Conservation (phyloP, 306 rosid genomes). For the Trichosanthes truncata region DNA sequence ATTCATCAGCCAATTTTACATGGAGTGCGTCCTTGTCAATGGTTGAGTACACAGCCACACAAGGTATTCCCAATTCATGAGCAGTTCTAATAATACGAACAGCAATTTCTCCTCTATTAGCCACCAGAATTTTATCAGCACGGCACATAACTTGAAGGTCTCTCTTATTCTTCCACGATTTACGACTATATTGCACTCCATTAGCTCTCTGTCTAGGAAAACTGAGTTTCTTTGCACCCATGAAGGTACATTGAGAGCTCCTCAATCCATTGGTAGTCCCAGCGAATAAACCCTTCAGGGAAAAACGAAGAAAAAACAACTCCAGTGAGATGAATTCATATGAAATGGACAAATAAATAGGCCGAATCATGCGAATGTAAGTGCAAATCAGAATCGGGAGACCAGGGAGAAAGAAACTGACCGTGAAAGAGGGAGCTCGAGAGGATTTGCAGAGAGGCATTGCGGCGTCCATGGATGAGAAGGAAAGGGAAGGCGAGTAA, state of each 20-base stretch:
- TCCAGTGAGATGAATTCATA: not conserved
- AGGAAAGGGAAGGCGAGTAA: too few relatives aligned
- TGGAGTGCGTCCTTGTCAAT: conserved; percentile 94
- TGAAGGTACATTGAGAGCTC: conserved; percentile 65
- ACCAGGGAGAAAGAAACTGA: conserved; percentile 16
- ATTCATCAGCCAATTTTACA: conserved; percentile 91
- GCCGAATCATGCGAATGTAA: not conserved
- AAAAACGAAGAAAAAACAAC: not conserved
- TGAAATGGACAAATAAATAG: not conserved
- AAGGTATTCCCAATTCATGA: conserved; percentile 94
- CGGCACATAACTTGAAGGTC: conserved; percentile 42
- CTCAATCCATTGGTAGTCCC: conserved; percentile 35
- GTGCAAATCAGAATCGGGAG: not conserved
- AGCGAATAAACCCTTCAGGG: conserved; percentile 44
- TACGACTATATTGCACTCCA: conserved; percentile 17
- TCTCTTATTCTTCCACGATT: conserved; percentile 27
- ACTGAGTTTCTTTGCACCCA: conserved; percentile 37
- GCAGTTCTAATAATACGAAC: conserved; percentile 94
- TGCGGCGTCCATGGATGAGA: conserved; percentile 36
- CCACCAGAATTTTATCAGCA: conserved; percentile 66
- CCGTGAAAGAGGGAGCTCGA: conserved; percentile 43
- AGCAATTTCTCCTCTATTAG: conserved; percentile 94
- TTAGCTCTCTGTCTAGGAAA: conserved; percentile 44
- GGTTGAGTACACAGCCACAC: conserved; percentile 97
- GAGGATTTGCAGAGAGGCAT: conserved; percentile 58